Evolutionary conservation across 2,329 filamentous ascomycete genomes (phyloP).

Genomic region (Fusarium ramigenum): DNA sequence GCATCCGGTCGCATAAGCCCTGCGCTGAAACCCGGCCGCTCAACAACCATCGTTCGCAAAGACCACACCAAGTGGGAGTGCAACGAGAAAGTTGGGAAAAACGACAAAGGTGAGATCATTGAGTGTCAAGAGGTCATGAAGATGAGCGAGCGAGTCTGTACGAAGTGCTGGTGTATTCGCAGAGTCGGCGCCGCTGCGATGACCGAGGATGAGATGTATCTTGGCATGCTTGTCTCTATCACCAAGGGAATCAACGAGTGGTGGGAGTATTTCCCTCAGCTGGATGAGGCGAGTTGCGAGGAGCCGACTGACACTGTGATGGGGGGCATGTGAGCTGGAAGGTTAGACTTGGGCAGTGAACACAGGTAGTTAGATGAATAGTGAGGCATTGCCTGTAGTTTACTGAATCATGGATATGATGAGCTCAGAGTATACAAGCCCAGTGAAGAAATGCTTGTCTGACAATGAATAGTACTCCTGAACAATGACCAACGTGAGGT

Average conservation of each 20-base stretch:
- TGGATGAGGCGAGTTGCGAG: not conserved
- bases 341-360: not conserved
- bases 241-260: not conserved
- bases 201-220: not conserved
- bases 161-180: not conserved
- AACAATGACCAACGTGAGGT: accelerated
- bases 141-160: not conserved
- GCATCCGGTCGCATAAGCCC: too few species aligned
- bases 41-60: not conserved
- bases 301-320: not conserved
- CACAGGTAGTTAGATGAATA: not conserved
- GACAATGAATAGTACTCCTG: not conserved
- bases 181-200: not conserved
- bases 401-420: not conserved
- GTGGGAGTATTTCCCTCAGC: not conserved
- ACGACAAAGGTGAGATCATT: not conserved
- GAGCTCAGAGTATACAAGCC: accelerated
- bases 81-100: not conserved
- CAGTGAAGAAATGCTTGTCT: not conserved
- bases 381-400: not conserved
- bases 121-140: not conserved
- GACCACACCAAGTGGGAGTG: not conserved
- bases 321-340: not conserved
- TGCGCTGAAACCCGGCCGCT: too few species aligned
- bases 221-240: not conserved